Evolutionary conservation across 2,329 filamentous ascomycete genomes (phyloP).

Genomic region (Salinomyces thailandicus): DNA sequence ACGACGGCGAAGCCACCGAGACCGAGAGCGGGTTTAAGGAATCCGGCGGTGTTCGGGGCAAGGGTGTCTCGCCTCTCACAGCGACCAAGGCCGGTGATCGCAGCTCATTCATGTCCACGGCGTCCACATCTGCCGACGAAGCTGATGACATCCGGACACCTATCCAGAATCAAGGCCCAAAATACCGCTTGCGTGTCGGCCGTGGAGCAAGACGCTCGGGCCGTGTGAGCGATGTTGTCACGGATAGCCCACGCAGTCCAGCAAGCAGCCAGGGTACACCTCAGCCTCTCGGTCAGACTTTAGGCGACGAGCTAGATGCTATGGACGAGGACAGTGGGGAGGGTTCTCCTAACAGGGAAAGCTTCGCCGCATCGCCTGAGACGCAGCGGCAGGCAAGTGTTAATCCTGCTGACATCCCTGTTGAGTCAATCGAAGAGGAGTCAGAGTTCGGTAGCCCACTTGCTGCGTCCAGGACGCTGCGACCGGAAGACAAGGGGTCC

Average conservation of each 20-base stretch:
- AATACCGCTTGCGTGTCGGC: constrained; percentile 57
- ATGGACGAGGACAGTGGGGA: constrained; percentile 60
- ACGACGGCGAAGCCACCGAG: constrained; percentile 72
- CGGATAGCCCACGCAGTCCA: constrained; percentile 18
- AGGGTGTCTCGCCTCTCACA: constrained; percentile 28
- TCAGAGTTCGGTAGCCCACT: constrained; percentile 8
- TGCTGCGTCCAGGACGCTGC: neutral
- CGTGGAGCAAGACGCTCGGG: constrained; percentile 29
- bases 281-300: constrained; percentile 55
- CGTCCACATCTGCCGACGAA: constrained; percentile 74
- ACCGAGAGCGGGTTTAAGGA: constrained; percentile 51
- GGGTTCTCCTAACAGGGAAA: constrained; percentile 22
- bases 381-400: constrained; percentile 30
- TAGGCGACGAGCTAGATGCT: constrained; percentile 84
- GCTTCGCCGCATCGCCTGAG: constrained; percentile 10
- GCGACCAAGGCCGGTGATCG: constrained; percentile 45
- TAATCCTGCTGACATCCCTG: constrained; percentile 10
- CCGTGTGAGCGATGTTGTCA: constrained; percentile 36
- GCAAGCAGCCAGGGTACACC: constrained; percentile 28
- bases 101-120: constrained; percentile 72
- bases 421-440: neutral
- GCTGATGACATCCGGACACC: constrained; percentile 54
- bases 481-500: constrained; percentile 6
- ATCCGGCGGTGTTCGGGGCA: constrained; percentile 11
- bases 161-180: constrained; percentile 51